Evolutionary conservation across 352 stramenopile species (phyloP), one percentile per base, ranked within the genome.

Genomic region (Pythium diclinum): DNA sequence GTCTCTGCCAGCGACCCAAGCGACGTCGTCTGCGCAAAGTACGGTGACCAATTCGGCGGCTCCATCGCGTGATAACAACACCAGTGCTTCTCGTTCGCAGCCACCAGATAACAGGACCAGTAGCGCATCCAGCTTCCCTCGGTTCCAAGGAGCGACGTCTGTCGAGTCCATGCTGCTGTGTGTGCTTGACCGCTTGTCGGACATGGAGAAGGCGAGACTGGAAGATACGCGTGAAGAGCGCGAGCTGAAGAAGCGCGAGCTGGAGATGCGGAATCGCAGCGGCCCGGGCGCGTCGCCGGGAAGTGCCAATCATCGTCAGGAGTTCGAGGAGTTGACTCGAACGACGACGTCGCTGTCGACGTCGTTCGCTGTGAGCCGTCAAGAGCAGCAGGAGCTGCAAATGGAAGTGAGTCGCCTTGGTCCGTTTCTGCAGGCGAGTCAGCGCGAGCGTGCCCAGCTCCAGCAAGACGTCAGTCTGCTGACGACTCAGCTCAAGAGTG

Each of bases 141-240:
- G 42, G 4, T 3, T 49, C 42, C 14, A 49, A n/a, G 42, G 42
- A 10, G 17, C 42, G n/a, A 30, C 42, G 3, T 3, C 10, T 19
- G 7, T 49, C 17, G 42, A 49, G 13, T 49, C 42, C 1, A 49
- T 49, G 42, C n/a, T 49, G 42, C 17, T 49, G 19, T 25, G 42
- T 10, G 42, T 63, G 44, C 56, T 63, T 23, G 47, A 63, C 53
- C 56, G 46, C 3, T 32, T 64, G 9, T 52, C 32, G 14, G 47
- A 58, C 5, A 61, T 67, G 61, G 60, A 66, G 16, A 28, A 30
- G 38, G 38, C 52, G 7, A 56, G 61, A 34, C 30, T 57, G 0
- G 23, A 44, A 7, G 52, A 51, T 9, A 28, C 42, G 17, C 42
- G 42, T n/a, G n/a, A 28, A 28, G 42, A 49, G 17, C 42, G 42